phyloP scores from a whole-genome alignment of 179 eudicot genomes.

The Silene coronaria region DNA sequence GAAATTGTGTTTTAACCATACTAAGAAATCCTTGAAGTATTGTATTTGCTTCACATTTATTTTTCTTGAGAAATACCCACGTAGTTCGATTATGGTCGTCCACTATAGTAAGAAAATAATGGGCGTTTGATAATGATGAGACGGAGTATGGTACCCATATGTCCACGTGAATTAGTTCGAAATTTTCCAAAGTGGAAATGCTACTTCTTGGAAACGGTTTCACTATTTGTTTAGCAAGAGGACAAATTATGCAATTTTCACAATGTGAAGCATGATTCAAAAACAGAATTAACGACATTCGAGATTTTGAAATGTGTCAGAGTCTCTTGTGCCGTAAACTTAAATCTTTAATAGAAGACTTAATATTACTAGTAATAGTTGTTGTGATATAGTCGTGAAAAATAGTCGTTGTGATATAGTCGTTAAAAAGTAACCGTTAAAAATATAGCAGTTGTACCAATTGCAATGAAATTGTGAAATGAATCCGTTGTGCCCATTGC shows the following conservation, averaged over 20 bases:
- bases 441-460: too few relatives aligned
- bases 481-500: too few relatives aligned
- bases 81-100: slow-evolving; percentile 2
- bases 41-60: neutral
- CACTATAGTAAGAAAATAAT: neutral
- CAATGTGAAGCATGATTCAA: neutral
- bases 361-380: neutral
- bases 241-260: neutral
- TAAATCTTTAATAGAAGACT: neutral
- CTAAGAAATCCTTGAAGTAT: neutral
- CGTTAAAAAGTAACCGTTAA: too few relatives aligned
- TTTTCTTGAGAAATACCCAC: neutral
- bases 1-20: neutral
- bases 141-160: neutral
- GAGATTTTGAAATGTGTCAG: neutral
- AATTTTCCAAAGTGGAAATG: neutral
- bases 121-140: neutral
- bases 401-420: too few relatives aligned
- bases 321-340: slow-evolving; percentile 1
- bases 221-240: neutral
- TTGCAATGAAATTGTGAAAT: too few relatives aligned
- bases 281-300: neutral
- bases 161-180: slow-evolving; percentile 1
- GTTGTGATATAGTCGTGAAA: too few relatives aligned
- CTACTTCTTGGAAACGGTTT: neutral